Conservation (phyloP, 73 alveolate genomes). For the Breviolum minutum region DNA sequence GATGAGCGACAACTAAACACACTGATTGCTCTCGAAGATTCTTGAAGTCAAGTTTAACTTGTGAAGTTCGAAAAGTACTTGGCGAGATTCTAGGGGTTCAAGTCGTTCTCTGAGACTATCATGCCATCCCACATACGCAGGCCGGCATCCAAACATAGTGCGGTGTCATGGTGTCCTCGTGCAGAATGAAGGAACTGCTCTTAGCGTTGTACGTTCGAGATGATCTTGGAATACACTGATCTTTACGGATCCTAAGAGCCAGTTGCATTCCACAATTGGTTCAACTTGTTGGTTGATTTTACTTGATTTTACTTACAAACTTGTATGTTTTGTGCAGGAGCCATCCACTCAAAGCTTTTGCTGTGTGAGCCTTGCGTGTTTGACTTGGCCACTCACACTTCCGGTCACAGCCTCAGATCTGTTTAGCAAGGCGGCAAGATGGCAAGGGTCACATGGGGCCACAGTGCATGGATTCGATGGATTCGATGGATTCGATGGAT, state of each 20-base stretch:
- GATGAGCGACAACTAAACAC: too few relatives aligned
- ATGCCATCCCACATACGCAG: neutral
- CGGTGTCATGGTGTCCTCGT: slow-evolving; percentile 88
- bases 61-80: neutral
- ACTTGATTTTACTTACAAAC: neutral
- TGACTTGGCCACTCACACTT: slow-evolving; percentile 31
- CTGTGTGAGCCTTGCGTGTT: slow-evolving; percentile 76
- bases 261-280: neutral
- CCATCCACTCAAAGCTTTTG: slow-evolving; percentile 76
- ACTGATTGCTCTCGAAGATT: neutral
- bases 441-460: neutral
- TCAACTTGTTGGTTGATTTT: neutral
- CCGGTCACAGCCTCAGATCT: slow-evolving; percentile 37
- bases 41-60: neutral
- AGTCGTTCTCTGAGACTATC: too few relatives aligned
- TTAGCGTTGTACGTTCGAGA: neutral
- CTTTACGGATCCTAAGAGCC: too few relatives aligned
- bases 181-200: slow-evolving; percentile 69
- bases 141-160: slow-evolving; percentile 70
- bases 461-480: too few relatives aligned
- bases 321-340: neutral
- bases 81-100: neutral
- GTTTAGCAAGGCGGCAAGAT: neutral
- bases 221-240: neutral
- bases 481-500: too few relatives aligned